Evolutionary conservation across 140 eudicot genomes (phyloP).

Genomic region (Senecio squalidus): DNA sequence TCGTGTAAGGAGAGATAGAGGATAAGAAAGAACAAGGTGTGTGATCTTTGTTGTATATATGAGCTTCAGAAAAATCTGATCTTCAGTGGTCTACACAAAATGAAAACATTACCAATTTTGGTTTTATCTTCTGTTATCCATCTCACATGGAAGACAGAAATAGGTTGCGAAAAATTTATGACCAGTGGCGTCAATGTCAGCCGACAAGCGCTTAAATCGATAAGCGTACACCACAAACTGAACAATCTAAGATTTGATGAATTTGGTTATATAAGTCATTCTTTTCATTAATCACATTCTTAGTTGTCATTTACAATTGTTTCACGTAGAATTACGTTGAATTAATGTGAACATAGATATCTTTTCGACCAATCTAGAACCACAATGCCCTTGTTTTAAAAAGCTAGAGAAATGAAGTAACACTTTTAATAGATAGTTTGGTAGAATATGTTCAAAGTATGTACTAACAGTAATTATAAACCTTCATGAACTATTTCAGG

Average conservation of each 20-base stretch:
- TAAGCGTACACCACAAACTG: conserved; percentile 27
- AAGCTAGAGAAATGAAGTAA: neutral
- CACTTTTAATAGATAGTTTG: neutral
- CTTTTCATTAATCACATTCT: conserved; percentile 4
- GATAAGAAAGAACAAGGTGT: conserved; percentile 1
- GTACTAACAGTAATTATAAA: neutral
- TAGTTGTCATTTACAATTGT: conserved; percentile 4
- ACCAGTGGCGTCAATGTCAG: conserved; percentile 43
- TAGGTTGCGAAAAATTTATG: conserved; percentile 30
- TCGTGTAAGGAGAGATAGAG: neutral
- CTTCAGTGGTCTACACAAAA: neutral
- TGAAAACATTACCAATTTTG: neutral
- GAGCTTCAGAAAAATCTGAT: conserved; percentile 9
- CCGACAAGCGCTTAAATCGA: conserved; percentile 27
- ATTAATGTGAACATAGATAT: conserved; percentile 9
- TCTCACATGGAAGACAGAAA: conserved; percentile 25
- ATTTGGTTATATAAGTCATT: conserved; percentile 19
- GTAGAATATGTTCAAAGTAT: neutral
- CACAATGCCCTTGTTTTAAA: conserved; percentile 14
- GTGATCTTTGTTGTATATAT: neutral
- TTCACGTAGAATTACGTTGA: conserved; percentile 1
- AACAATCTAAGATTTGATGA: conserved; percentile 20
- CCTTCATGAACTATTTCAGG: too few species aligned
- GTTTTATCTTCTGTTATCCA: conserved; percentile 8
- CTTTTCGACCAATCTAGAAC: conserved; percentile 30